Percentiles rank a stretch among this genome's conserved stretches.
phyloP scores from a whole-genome alignment of 1,284 basidiomycete genomes.

The Neolentinus lepideus region DNA sequence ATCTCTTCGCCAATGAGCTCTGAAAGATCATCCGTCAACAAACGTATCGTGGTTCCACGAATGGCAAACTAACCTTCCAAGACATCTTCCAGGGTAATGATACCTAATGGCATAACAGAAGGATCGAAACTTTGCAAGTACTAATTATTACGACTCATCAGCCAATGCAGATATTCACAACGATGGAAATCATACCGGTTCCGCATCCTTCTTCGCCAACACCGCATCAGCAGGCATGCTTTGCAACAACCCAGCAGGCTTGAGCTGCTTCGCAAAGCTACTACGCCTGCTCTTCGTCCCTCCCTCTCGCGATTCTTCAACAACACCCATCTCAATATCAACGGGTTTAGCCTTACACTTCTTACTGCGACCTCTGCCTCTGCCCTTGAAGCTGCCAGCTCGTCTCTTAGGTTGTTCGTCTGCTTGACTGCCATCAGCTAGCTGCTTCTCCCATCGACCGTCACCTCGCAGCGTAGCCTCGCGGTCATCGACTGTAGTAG shows the following conservation, averaged over 20 bases:
- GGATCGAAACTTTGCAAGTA: conserved; percentile 73
- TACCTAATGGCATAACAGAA: conserved; percentile 76
- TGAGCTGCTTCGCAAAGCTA: conserved; percentile 33
- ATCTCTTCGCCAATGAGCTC: conserved; percentile 89
- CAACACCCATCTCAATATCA: conserved; percentile 33
- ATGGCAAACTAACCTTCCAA: conserved; percentile 57
- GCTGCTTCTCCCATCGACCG: conserved; percentile 18
- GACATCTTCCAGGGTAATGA: conserved; percentile 91
- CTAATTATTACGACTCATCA: conserved; percentile 21
- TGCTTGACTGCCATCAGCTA: conserved; percentile 11
- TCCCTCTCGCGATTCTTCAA: conserved; percentile 20
- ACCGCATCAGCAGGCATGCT: conserved; percentile 81
- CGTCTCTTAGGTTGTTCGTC: conserved; percentile 9
- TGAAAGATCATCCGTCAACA: conserved; percentile 19
- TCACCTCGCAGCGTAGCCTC: conserved; percentile 28
- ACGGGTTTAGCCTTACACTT: conserved; percentile 10
- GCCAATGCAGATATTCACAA: background rate
- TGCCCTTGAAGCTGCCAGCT: conserved; percentile 4
- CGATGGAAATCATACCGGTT: conserved; percentile 38
- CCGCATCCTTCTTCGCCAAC: conserved; percentile 59
- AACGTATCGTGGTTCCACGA: conserved; percentile 3
- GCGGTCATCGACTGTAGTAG: conserved; percentile 11
- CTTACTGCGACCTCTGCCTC: background rate
- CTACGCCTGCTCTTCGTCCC: conserved; percentile 28
- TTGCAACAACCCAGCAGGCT: conserved; percentile 53